These are phyloP conservation scores for Calonectria hawksworthii DNA, from an alignment of 2,329 filamentous ascomycete genomes.

Conservation along the genomic window DNA sequence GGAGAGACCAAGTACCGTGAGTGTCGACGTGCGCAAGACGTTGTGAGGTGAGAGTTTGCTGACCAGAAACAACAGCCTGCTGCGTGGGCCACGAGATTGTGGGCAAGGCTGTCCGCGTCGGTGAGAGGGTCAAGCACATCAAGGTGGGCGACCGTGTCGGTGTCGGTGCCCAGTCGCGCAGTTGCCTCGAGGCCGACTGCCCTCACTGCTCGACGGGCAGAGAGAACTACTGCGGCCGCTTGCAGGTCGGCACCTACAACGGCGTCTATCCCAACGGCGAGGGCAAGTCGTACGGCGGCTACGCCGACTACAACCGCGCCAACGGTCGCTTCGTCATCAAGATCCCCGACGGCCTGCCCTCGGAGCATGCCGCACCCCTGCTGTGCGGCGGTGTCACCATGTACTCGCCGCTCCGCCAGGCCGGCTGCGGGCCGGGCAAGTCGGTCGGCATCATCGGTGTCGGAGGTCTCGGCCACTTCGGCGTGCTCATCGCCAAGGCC, in stretches of 20 bases:
- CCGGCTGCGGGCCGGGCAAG: constrained; percentile 65
- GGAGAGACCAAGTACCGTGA: constrained; percentile 37
- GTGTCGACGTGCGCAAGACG: not conserved
- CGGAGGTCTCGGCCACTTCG: constrained; percentile 78
- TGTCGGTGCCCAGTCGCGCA: constrained; percentile 40
- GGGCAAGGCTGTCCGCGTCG: constrained; percentile 69
- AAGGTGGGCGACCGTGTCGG: constrained; percentile 72
- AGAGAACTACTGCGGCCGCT: constrained; percentile 76
- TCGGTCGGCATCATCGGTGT: constrained; percentile 76
- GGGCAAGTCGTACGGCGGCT: constrained; percentile 74
- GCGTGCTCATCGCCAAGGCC: constrained; percentile 75
- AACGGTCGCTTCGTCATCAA: constrained; percentile 63
- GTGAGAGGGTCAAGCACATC: constrained; percentile 62
- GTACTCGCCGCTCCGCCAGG: constrained; percentile 77
- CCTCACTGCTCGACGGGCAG: constrained; percentile 58
- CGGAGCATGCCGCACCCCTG: constrained; percentile 78
- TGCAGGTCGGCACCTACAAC: constrained; percentile 70
- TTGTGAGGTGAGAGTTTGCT: not conserved
- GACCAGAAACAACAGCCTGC: constrained; percentile 52
- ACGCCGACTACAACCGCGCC: constrained; percentile 54
- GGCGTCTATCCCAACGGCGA: constrained; percentile 66
- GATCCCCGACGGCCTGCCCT: constrained; percentile 78
- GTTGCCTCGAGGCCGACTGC: constrained; percentile 31
- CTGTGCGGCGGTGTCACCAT: constrained; percentile 86
- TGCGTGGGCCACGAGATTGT: constrained; percentile 78